Evolutionary conservation across 2,329 filamentous ascomycete species (phyloP).

Genomic region (Graphilbum fragrans): DNA sequence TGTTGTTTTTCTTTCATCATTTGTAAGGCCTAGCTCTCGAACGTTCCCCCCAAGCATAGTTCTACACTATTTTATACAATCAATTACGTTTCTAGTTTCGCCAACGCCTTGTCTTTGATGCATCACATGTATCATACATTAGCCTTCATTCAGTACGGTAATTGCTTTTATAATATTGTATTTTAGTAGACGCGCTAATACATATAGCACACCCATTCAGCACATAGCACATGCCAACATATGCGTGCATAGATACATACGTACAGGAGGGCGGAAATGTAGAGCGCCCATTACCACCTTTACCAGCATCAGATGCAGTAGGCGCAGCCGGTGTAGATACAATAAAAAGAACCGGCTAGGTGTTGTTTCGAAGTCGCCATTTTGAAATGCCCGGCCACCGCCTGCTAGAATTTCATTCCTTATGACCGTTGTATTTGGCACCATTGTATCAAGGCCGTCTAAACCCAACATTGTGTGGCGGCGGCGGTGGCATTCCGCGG

Average conservation of each 20-base stretch:
- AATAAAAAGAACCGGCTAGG: no score
- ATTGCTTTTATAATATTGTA: not conserved
- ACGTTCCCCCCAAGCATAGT: not conserved
- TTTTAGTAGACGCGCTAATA: no score
- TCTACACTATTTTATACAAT: not conserved
- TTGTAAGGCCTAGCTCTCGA: not conserved
- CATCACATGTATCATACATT: no score
- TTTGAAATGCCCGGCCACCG: not conserved
- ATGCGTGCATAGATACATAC: no score
- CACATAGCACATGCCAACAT: no score
- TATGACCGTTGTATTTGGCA: not conserved
- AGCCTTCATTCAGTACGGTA: not conserved
- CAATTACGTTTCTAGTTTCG: not conserved
- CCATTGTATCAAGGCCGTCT: slow-evolving; percentile 4
- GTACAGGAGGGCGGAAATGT: not conserved
- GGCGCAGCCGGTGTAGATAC: not conserved
- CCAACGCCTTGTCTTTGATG: no score
- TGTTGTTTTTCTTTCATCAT: not conserved
- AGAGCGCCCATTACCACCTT: not conserved
- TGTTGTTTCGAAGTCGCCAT: no score
- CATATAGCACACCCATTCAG: no score
- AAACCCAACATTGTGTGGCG: slow-evolving; percentile 9
- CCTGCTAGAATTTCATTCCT: not conserved
- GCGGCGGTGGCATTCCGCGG: slow-evolving; percentile 16
- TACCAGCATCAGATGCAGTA: not conserved